Conservation (phyloP, 148 eudicot species). For the Cornus controversa region DNA sequence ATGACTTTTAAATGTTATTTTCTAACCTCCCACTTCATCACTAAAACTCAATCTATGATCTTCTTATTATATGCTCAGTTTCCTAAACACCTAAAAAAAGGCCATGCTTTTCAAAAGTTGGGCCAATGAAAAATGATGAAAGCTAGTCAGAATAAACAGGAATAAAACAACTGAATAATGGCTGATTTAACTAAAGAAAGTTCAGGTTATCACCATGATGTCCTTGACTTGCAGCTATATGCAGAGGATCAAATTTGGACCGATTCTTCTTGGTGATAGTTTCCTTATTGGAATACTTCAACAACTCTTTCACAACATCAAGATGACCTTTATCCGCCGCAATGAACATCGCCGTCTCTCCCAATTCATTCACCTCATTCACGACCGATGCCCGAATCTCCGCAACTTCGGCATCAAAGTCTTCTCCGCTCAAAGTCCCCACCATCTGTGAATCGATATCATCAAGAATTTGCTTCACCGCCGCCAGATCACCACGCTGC, state of each 20-base stretch:
- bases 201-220: conserved; percentile 54
- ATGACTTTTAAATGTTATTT: background rate
- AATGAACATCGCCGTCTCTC: conserved; percentile 66
- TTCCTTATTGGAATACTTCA: conserved; percentile 63
- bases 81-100: background rate
- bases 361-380: conserved; percentile 80
- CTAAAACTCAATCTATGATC: background rate
- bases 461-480: conserved; percentile 63
- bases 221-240: conserved; percentile 75
- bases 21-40: background rate
- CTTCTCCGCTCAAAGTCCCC: conserved; percentile 57
- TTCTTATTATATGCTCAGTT: background rate
- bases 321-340: conserved; percentile 76
- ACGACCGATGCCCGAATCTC: conserved; percentile 69
- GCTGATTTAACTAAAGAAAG: background rate
- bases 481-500: conserved; percentile 70
- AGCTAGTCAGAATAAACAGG: background rate
- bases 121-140: background rate
- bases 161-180: background rate
- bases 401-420: conserved; percentile 67
- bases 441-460: conserved; percentile 69
- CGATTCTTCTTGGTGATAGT: conserved; percentile 58
- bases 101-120: background rate
- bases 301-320: conserved; percentile 75
- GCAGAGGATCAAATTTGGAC: conserved; percentile 67